These are phyloP conservation scores for Aegilops sharonensis DNA, from an alignment of 176 grass and related monocot species.

Conservation along the genomic window DNA sequence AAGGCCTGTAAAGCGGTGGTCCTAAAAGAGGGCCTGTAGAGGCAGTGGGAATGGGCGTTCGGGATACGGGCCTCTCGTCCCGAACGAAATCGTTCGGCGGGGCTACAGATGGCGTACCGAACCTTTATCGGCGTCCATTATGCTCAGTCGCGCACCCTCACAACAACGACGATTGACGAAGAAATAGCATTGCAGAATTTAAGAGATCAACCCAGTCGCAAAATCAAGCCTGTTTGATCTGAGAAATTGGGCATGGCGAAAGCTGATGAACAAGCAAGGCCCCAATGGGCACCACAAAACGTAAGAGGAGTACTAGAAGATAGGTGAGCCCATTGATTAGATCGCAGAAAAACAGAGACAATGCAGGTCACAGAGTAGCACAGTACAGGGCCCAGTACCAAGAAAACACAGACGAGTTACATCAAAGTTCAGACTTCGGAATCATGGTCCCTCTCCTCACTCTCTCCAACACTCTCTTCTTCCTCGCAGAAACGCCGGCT, in stretches of 20 bases:
- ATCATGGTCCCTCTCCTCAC: not conserved
- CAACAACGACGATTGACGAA: not conserved
- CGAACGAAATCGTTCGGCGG: too few species aligned
- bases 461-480: not conserved
- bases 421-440: not conserved
- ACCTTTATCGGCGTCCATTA: too few species aligned
- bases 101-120: too few species aligned
- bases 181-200: not conserved
- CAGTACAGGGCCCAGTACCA: not conserved
- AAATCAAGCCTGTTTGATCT: not conserved
- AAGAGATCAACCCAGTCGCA: not conserved
- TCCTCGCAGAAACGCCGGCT: not conserved
- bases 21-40: too few species aligned
- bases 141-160: too few species aligned
- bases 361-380: not conserved
- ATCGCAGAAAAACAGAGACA: not conserved
- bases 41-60: too few species aligned
- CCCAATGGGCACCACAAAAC: not conserved
- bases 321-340: not conserved
- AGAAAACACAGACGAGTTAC: not conserved
- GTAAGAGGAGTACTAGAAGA: not conserved
- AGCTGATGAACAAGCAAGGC: not conserved
- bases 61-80: too few species aligned
- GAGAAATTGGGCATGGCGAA: not conserved
- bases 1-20: too few species aligned